Conservation (phyloP, 2,329 filamentous ascomycete genomes). For the Apiospora sp. region DNA sequence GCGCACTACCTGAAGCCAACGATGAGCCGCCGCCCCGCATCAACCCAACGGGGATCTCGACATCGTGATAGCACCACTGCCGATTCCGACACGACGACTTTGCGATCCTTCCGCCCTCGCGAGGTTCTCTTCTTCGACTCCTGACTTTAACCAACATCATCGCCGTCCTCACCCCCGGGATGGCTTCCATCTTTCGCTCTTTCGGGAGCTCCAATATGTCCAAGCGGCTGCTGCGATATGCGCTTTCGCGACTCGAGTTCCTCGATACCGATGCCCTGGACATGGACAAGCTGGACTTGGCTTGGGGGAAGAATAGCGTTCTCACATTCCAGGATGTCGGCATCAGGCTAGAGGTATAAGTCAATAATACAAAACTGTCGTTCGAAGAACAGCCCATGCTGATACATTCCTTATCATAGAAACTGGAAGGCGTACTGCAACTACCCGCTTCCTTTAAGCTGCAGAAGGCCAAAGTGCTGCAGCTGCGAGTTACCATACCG, state of each 20-base stretch:
- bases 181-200: conserved; percentile 76
- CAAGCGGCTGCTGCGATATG: conserved; percentile 88
- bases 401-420: conserved; percentile 58
- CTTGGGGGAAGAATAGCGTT: conserved; percentile 80
- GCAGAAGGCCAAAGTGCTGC: conserved; percentile 75
- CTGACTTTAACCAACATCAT: conserved; percentile 3
- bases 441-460: conserved; percentile 78
- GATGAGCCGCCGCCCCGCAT: conserved; percentile 31
- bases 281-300: conserved; percentile 84
- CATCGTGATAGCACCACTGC: conserved; percentile 28
- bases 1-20: conserved; percentile 24
- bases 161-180: conserved; percentile 47
- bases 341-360: conserved; percentile 75
- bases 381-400: not conserved
- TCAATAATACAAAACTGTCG: conserved; percentile 6
- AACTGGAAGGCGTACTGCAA: conserved; percentile 77
- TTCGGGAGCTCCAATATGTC: conserved; percentile 77
- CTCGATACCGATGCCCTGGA: conserved; percentile 89
- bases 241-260: conserved; percentile 81
- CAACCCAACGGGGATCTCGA: conserved; percentile 29
- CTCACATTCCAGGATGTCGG: conserved; percentile 89
- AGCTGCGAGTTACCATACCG: conserved; percentile 83
- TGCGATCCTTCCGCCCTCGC: not conserved
- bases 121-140: not conserved
- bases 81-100: conserved; percentile 22